Evolutionary conservation across 805 yeast genomes (phyloP).

Genomic region (Metschnikowia sp.): DNA sequence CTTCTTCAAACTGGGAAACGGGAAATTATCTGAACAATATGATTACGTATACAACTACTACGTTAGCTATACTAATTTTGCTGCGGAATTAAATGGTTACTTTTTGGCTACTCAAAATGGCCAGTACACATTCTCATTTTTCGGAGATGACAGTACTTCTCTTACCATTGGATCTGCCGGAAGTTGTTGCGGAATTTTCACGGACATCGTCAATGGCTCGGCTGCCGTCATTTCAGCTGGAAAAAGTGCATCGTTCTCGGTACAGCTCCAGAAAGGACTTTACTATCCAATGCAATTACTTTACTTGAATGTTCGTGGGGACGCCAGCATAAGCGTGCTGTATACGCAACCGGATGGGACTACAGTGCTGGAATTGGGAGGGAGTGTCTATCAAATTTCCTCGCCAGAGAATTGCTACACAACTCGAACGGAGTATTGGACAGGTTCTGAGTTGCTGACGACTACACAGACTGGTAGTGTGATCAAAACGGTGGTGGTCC

Average conservation of each 20-base stretch:
- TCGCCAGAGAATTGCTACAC: neutral
- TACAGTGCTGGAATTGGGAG: constrained; percentile 3
- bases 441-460: neutral
- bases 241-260: neutral
- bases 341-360: constrained; percentile 3
- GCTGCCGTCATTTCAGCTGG: neutral
- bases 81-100: constrained; percentile 1
- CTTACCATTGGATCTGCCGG: neutral
- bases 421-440: neutral
- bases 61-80: neutral
- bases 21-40: neutral
- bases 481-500: neutral
- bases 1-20: neutral
- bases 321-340: constrained; percentile 2
- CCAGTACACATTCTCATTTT: neutral
- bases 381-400: constrained; percentile 1
- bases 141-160: constrained; percentile 1
- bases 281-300: constrained; percentile 10
- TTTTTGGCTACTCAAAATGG: constrained; percentile 3
- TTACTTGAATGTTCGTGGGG: constrained; percentile 9
- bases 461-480: neutral
- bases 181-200: constrained; percentile 8
- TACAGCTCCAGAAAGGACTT: constrained; percentile 1
- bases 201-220: neutral
- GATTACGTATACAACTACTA: neutral